These are phyloP conservation scores for Lodderomyces pseudojiufengensis DNA, from an alignment of 1,139 yeast species.

Conservation along the genomic window DNA sequence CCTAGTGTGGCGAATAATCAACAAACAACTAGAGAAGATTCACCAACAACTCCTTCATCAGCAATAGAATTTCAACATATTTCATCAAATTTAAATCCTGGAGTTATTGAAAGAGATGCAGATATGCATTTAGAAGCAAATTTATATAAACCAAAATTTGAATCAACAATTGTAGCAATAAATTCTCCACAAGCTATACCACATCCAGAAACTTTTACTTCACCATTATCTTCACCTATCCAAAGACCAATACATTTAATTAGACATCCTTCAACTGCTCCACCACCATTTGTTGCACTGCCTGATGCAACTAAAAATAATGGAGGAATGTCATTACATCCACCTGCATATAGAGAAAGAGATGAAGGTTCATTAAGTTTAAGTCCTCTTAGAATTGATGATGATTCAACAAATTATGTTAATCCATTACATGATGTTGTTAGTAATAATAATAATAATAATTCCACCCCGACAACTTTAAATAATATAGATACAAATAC, in stretches of 20 bases:
- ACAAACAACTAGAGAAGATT: not conserved
- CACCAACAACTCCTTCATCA: conserved; percentile 3
- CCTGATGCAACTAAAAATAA: too few relatives aligned
- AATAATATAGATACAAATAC: conserved; percentile 6
- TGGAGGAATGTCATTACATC: conserved; percentile 20
- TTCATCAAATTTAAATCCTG: conserved; percentile 27
- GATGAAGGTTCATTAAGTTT: conserved; percentile 10
- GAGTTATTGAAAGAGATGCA: conserved; percentile 19
- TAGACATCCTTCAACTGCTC: conserved; percentile 37
- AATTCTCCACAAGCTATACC: conserved; percentile 61
- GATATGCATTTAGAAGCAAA: conserved; percentile 56
- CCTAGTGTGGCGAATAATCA: not conserved
- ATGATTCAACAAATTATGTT: conserved; percentile 2
- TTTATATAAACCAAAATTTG: conserved; percentile 52
- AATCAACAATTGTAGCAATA: conserved; percentile 25
- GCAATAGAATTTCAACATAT: conserved; percentile 28
- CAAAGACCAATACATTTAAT: conserved; percentile 35
- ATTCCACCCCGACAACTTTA: not conserved
- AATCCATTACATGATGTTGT: conserved; percentile 3
- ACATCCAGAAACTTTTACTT: conserved; percentile 32
- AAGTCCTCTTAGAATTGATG: conserved; percentile 16
- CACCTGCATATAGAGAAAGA: conserved; percentile 36
- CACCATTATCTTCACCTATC: conserved; percentile 36
- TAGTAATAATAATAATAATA: not conserved
- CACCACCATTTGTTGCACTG: conserved; percentile 43